Base-by-base conservation (phyloP, 2,329 filamentous ascomycete genomes). In the Chrysosporium queenslandicum region DNA sequence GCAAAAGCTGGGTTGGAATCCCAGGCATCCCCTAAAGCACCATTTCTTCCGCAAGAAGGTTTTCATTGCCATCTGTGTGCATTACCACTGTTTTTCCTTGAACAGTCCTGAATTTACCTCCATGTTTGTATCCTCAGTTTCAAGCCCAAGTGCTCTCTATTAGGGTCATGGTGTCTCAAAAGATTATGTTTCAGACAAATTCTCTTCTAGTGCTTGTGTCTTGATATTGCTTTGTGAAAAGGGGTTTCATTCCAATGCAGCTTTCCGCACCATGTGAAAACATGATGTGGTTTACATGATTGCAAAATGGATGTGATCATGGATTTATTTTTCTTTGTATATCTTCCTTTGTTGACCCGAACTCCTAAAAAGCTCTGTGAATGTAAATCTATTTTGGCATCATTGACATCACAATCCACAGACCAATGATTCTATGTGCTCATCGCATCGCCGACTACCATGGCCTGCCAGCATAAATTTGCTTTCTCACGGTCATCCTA, bases 1-100 rank as follows among this genome's bases (percentile, higher is more conserved):
- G 77, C 63, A 76, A 74, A 53, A 90, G 90, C 3, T 75, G 78
- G 40, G 87, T 89, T 7, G 81, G 81, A 64, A 94, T 98, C 61
- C 92, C 91, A 0, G 86, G 94, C 56, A 82, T 91, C 50, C 59
- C 56, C 43, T 75, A 56, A 66, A 49, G 5, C 9, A 8, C 34
- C 21, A 4, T 9, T 40, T 23, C 2, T 7, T 40, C n/a, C 12
- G n/a, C 1, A 2, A 8, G 2, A 16, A 23, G 7, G 16, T 16
- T 23, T 23, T 7, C 12, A 2, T 21, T 16, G n/a, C n/a, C 11
- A 11, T 37, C 18, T 9, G 3, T 34, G 7, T 34, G 5, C 4
- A 12, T 12, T 14, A 34, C 7, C 4, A 37, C 27, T 29, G 27
- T 5, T 29, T 37, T 37, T 14, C n/a, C 4, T 34, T 34, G 36